phyloP scores from a whole-genome alignment of 2,329 filamentous ascomycete genomes.

The Cytospora piceae region DNA sequence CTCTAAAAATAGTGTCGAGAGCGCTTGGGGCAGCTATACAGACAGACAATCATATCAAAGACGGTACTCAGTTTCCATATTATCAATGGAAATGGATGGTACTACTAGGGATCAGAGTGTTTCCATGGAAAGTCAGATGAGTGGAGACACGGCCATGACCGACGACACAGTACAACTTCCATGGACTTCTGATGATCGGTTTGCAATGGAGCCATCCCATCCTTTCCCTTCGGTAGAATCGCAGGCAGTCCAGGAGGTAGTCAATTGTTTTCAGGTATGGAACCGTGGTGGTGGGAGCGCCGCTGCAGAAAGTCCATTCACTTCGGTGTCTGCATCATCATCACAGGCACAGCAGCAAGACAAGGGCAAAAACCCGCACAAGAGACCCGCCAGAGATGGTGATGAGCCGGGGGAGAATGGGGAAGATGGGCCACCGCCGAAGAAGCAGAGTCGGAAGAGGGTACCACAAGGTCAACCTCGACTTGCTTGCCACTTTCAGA shows the following conservation, averaged over 20 bases:
- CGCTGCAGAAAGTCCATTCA: background rate
- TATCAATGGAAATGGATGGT: background rate
- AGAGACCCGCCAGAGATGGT: background rate
- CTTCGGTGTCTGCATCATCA: background rate
- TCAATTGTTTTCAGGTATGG: background rate
- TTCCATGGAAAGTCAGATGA: background rate
- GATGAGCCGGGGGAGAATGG: background rate
- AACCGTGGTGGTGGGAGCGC: background rate
- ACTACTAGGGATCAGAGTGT: background rate
- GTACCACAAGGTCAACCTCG: background rate
- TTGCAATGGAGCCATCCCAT: background rate
- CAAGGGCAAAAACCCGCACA: background rate
- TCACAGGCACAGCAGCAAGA: background rate
- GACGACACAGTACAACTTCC: background rate
- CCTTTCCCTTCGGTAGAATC: background rate
- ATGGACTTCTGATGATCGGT: background rate
- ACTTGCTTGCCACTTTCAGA: slow-evolving; percentile 20
- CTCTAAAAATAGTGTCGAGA: background rate
- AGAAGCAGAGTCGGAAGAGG: slow-evolving; percentile 8
- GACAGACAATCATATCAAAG: no score
- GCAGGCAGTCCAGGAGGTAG: background rate
- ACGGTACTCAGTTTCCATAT: background rate
- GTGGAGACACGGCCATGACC: background rate
- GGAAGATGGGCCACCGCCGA: background rate
- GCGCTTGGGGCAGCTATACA: background rate